Percentiles rank a stretch among this genome's conserved stretches.
phyloP scores from a whole-genome alignment of 768 basidiomycete species.

The Pholiota conissans region DNA sequence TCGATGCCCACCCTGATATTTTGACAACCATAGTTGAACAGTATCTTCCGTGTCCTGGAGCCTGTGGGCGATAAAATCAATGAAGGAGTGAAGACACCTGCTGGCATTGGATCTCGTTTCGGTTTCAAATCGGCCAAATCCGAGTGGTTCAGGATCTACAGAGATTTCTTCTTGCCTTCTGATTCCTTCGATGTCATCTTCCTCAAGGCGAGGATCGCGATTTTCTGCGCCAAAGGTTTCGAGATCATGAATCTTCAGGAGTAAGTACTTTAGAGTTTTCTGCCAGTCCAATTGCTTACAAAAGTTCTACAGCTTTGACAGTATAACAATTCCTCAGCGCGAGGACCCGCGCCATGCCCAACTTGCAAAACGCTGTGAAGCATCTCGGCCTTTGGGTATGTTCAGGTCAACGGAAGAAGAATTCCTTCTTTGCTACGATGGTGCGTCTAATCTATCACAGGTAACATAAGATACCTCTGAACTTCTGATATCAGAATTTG shows the following conservation, averaged over 20 bases:
- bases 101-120: constrained; percentile 69
- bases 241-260: constrained; percentile 96
- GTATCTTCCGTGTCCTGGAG: constrained; percentile 96
- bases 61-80: constrained; percentile 91
- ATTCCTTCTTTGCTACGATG: constrained; percentile 88
- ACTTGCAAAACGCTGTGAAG: constrained; percentile 78
- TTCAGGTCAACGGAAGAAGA: constrained; percentile 86
- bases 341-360: constrained; percentile 67
- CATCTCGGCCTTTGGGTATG: constrained; percentile 84
- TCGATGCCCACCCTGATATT: background rate
- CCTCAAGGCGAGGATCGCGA: constrained; percentile 90
- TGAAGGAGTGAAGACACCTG: constrained; percentile 69
- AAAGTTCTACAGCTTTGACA: constrained; percentile 58
- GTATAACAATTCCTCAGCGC: constrained; percentile 83
- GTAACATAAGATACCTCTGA: too few relatives aligned
- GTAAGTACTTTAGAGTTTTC: constrained; percentile 43
- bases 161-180: constrained; percentile 91
- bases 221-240: constrained; percentile 92
- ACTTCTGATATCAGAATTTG: too few relatives aligned
- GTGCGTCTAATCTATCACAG: constrained; percentile 38
- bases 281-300: constrained; percentile 40
- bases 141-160: constrained; percentile 94
- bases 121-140: constrained; percentile 79
- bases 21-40: constrained; percentile 57
- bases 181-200: constrained; percentile 92